Evolutionary conservation across 495 filamentous ascomycete species (phyloP).

Genomic region (Hapsidospora chrysogenum): DNA sequence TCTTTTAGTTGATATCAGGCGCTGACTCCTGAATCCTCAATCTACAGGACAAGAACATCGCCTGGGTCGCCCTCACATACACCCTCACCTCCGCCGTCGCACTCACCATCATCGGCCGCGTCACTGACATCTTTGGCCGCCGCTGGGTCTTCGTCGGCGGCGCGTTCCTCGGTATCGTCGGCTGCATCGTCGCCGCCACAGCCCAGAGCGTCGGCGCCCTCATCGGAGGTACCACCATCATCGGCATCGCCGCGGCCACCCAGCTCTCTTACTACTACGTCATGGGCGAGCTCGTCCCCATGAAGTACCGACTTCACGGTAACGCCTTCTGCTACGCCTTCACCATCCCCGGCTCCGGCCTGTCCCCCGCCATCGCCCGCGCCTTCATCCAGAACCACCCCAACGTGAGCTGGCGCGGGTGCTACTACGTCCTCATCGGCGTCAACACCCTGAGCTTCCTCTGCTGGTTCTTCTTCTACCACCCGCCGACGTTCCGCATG

Average conservation of each 20-base stretch:
- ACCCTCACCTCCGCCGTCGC: background rate
- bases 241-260: constrained; percentile 15
- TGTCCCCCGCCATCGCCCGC: constrained; percentile 7
- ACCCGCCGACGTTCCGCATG: constrained; percentile 17
- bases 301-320: constrained; percentile 20
- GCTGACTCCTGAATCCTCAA: too few species aligned
- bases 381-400: constrained; percentile 21
- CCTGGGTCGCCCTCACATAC: background rate
- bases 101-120: background rate
- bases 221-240: constrained; percentile 23
- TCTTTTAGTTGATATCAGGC: too few species aligned
- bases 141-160: constrained; percentile 31
- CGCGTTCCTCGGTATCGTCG: constrained; percentile 21
- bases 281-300: constrained; percentile 29
- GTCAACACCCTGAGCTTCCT: constrained; percentile 17
- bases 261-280: constrained; percentile 24
- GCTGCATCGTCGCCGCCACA: constrained; percentile 24
- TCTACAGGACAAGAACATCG: background rate
- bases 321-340: constrained; percentile 22
- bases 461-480: constrained; percentile 21
- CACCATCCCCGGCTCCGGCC: background rate
- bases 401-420: constrained; percentile 23
- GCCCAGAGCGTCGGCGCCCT: constrained; percentile 25
- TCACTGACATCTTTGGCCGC: constrained; percentile 9
- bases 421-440: constrained; percentile 28